Base-by-base conservation (phyloP, 768 basidiomycete genomes). In the Galerina marginata region DNA sequence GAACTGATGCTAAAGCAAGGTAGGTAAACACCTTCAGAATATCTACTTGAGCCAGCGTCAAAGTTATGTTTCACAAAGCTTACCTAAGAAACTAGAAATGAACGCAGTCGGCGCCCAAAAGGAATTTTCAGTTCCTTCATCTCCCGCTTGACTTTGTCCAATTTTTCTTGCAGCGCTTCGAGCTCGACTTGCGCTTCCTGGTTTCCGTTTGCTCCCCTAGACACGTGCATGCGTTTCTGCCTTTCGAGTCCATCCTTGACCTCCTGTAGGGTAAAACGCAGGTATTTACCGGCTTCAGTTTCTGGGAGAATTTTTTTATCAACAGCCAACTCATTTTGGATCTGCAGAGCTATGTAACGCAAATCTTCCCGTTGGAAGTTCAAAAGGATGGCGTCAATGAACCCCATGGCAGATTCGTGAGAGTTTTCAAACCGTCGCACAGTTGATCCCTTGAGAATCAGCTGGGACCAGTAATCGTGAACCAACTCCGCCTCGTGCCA, bases 251-350 rank as follows among this genome's bases (percentile, higher is more conserved):
- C 43, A 61, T 47, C 53, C 2, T 61, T 38, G 15, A 59, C 23
- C 20, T 68, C 50, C 26, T 60, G 9, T n/a, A 68, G 57, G 23
- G 65, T 66, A 20, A 29, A 56, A 2, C 63, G 59, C 20, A 68
- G 51, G 10, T 54, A 16, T 45, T 50, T 60, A 7, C 65, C 67
- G 1, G 67, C 67, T 15, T 64, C 56, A 0, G 67, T 68, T 12
- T 64, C 51, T 4, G 58, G 58, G 20, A 68, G 54, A 3, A 45
- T 43, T 43, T 60, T 64, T 29, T 43, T 38, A 15, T 54, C 40
- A n/a, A 58, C 56, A 1, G 61, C 67, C 1, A 68, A 26, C 43
- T 68, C 67, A 12, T 20, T 25, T 49, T 67, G 66, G 16, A 67
- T 65, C 50, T 56, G 42, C 36, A 61, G 44, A 2, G 38, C 23